phyloP scores from a whole-genome alignment of 495 filamentous ascomycete species.

The Tetracladium setigerum region DNA sequence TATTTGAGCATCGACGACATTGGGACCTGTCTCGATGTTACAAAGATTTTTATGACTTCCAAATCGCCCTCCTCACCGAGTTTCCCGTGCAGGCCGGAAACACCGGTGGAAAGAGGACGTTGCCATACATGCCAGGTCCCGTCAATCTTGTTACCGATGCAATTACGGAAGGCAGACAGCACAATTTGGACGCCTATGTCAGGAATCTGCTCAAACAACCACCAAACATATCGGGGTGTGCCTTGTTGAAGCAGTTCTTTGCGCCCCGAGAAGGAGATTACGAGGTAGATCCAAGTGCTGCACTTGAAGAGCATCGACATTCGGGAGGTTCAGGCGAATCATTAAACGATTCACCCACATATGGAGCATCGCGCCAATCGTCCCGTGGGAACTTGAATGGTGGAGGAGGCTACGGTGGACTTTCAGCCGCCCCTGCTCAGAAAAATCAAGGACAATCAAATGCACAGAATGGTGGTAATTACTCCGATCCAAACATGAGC shows the following conservation, averaged over 20 bases:
- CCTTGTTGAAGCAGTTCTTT: conserved; percentile 82
- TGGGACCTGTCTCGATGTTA: conserved; percentile 94
- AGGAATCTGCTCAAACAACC: conserved; percentile 81
- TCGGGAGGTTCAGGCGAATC: conserved; percentile 67
- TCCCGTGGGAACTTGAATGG: conserved; percentile 64
- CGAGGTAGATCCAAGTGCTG: conserved; percentile 68
- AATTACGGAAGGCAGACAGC: conserved; percentile 85
- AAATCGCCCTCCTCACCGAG: conserved; percentile 87
- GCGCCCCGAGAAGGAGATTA: conserved; percentile 85
- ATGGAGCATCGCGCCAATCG: conserved; percentile 63
- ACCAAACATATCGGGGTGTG: conserved; percentile 72
- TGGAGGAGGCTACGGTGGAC: conserved; percentile 39
- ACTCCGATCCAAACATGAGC: conserved; percentile 37
- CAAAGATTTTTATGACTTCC: conserved; percentile 98
- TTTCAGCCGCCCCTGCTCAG: conserved; percentile 50
- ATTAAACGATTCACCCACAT: conserved; percentile 45
- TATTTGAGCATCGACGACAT: conserved; percentile 81
- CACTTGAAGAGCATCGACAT: conserved; percentile 60
- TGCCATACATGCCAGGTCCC: conserved; percentile 98
- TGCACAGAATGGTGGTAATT: conserved; percentile 59
- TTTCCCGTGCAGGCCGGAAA: conserved; percentile 91
- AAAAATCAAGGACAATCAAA: conserved; percentile 39
- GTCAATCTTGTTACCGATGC: conserved; percentile 97
- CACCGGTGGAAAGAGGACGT: conserved; percentile 63
- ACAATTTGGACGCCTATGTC: conserved; percentile 90